phyloP scores from a whole-genome alignment of 2,329 filamentous ascomycete genomes.

The Blastomyces silverae region DNA sequence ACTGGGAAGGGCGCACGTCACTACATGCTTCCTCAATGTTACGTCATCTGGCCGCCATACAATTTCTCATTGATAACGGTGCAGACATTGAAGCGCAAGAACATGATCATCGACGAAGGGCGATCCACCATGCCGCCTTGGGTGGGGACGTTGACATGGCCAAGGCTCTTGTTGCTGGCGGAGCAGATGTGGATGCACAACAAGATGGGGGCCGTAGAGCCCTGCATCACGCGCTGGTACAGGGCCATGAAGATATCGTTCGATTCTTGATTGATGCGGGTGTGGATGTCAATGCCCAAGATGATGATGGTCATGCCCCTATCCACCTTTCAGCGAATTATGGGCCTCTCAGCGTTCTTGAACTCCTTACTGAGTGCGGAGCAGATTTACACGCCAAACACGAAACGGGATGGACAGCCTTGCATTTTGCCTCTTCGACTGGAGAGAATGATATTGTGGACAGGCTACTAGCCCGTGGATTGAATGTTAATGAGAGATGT shows the following conservation, averaged over 20 bases:
- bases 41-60: not conserved
- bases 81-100: not conserved
- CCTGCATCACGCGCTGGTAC: not conserved
- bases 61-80: conserved; percentile 3
- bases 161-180: not conserved
- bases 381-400: not conserved
- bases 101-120: not conserved
- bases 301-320: not conserved
- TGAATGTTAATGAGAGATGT: conserved; percentile 1
- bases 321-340: not conserved
- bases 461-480: not conserved
- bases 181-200: not conserved
- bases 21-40: not conserved
- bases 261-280: not conserved
- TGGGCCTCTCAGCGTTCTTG: not conserved
- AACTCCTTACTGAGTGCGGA: not conserved
- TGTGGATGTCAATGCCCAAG: not conserved
- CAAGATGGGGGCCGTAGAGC: not conserved
- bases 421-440: conserved; percentile 5
- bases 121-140: not conserved
- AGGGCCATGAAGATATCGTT: not conserved
- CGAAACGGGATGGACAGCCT: conserved; percentile 1
- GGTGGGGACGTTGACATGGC: not conserved
- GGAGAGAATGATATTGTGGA: not conserved
- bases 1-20: not conserved